Evolutionary conservation across 208 protist species (phyloP), one percentile per base, ranked within the genome.

Genomic region (Trypanosoma caninum): DNA sequence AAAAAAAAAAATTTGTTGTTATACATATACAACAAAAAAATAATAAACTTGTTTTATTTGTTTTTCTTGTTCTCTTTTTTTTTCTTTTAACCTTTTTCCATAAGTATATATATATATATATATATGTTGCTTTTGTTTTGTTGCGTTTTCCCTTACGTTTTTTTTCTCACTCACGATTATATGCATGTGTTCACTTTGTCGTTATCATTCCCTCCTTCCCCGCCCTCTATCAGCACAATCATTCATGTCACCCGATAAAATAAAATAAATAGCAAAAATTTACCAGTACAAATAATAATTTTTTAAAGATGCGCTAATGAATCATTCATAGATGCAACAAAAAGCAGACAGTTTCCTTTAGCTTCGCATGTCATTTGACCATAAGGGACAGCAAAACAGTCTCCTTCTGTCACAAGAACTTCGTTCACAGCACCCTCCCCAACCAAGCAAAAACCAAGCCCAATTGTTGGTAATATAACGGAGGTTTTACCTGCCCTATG

Each of bases 341-440:
- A 95, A 16, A 95, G 44, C n/a, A 91, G 64, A 23, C 74, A 72
- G 23, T 77, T 59, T 25, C 65, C 80, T 9, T 80, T 62, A 11
- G 88, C 77, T 60, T 86, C 61, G 48, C 78, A 78, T 20, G 48
- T 76, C 28, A 91, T 33, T 37, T 76, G 56, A 20, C 88, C 88
- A 47, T 89, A 84, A 0, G 89, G 89, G 40, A 93, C 84, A 0
- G 79, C 83, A 59, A 95, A 93, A 62, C 76, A 89, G 30, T 91
- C 89, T 16, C 83, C 82, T 34, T 73, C 69, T 31, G 57, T 58
- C 16, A 95, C 82, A 13, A 50, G 42, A 23, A 69, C 61, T n/a
- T 71, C 82, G 59, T 95, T 95, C 27, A 95, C 71, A 54, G 74
- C 76, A 16, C 77, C 78, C 20, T 64, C 51, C 20, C 89, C 89